Evolutionary conservation across 2,329 filamentous ascomycete genomes (phyloP), one percentile per base, ranked within the genome.

Genomic region (Fusarium albidum): DNA sequence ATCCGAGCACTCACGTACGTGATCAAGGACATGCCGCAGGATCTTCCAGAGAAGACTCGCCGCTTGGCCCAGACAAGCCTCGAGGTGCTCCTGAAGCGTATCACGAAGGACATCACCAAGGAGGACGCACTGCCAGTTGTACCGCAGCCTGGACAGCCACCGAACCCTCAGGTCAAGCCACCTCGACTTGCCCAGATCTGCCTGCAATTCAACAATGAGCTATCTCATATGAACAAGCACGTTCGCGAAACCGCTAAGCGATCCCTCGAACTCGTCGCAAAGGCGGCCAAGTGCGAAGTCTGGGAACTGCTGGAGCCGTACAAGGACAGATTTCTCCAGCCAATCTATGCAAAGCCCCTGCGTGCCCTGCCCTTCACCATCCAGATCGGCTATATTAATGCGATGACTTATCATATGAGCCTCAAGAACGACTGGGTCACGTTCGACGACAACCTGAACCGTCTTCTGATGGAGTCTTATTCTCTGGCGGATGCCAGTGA

Each of bases 351-450:
- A 63, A 99, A 99, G 71, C 95, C 95, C 12, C 76, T 99, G 15
- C 85, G 95, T 56, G 96, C 95, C 1, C 78, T 99, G 56, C 95
- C 95, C 0, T 99, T 99, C 69, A 83, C 91, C 6, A 94, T 92
- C 3, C 96, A 99, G 75, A 99, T 99, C 63, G 96, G 95, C 5
- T 98, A 96, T 69, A 97, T 99, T 64, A 96, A 99, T 71, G 95
- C 95, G 1, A 92, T 99, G 69, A 96, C 92, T 0, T 99, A 96
- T 73, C 96, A 96, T 69, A 84, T 99, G 77, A 88, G 89, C 50
- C 81, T 99, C 41, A 94, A 96, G 71, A 87, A 89, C 41, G 90
- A 95, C 61, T 94, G 97, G 67, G 86, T 99, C 21, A 86, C 88
- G 8, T 96, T 98, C 71, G 95, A 97, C 62, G 94, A 98, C 42